Percentiles rank a stretch among this genome's conserved stretches.
These are phyloP conservation scores for Bipolaris zeicola DNA, from an alignment of 2,329 filamentous ascomycete genomes.

Conservation along the genomic window DNA sequence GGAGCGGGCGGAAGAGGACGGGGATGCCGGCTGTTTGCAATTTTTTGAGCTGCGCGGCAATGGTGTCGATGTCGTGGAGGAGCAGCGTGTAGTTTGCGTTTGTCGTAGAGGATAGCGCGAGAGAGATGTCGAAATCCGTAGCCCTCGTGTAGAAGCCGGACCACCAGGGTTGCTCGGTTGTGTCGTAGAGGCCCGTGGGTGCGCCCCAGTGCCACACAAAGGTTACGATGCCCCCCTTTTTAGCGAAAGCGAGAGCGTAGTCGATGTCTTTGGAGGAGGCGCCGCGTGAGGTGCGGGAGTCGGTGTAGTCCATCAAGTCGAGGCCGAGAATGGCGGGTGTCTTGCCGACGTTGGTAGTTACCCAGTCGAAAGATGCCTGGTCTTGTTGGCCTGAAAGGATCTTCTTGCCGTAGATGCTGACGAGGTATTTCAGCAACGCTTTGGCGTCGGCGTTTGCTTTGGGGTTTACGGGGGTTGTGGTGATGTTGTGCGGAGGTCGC, in stretches of 20 bases:
- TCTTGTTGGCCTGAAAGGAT: constrained; percentile 59
- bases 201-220: constrained; percentile 59
- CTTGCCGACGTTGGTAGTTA: constrained; percentile 54
- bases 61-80: constrained; percentile 56
- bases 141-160: constrained; percentile 58
- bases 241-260: constrained; percentile 54
- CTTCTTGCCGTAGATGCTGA: constrained; percentile 54
- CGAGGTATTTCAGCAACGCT: constrained; percentile 52
- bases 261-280: constrained; percentile 52
- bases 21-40: constrained; percentile 54
- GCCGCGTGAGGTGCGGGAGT: constrained; percentile 53
- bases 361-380: constrained; percentile 51
- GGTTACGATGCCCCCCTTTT: constrained; percentile 55
- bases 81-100: constrained; percentile 57
- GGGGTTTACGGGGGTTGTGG: constrained; percentile 47
- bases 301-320: constrained; percentile 59
- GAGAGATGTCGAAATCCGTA: constrained; percentile 55
- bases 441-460: constrained; percentile 48
- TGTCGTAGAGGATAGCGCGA: constrained; percentile 48
- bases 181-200: constrained; percentile 55
- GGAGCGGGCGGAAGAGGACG: constrained; percentile 56
- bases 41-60: constrained; percentile 54
- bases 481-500: constrained; percentile 51
- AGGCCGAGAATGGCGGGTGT: constrained; percentile 55
- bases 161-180: constrained; percentile 54